phyloP scores from a whole-genome alignment of 345 rosid genomes.

The Citrus hindsii region DNA sequence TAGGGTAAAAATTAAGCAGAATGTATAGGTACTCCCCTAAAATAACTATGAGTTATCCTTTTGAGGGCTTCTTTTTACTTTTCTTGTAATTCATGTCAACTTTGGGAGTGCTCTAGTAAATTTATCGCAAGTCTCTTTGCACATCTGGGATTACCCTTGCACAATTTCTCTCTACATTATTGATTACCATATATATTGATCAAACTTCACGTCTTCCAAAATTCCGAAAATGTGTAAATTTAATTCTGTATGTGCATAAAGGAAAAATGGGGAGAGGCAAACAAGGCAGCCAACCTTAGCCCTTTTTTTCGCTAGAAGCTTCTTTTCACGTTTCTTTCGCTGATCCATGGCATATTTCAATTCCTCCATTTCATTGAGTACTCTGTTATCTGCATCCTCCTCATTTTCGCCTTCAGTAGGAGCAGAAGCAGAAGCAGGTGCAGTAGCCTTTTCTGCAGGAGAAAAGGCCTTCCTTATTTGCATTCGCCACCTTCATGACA shows the following conservation, averaged over 20 bases:
- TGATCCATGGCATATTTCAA: constrained; percentile 64
- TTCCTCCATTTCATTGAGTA: constrained; percentile 95
- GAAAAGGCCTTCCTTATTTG: constrained; percentile 68
- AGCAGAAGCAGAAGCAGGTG: constrained; percentile 26
- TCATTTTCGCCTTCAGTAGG: constrained; percentile 35
- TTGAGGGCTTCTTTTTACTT: not conserved
- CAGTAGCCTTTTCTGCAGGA: constrained; percentile 54
- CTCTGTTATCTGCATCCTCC: constrained; percentile 75
- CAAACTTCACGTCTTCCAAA: not conserved
- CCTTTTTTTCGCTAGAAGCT: constrained; percentile 65
- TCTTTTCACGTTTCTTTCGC: constrained; percentile 78
- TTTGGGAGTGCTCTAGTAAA: not conserved
- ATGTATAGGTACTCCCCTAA: not conserved
- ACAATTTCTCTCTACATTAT: not conserved
- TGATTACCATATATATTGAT: not conserved
- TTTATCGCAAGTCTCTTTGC: not conserved
- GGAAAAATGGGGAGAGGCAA: not conserved
- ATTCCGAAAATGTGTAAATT: not conserved
- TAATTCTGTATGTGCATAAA: not conserved
- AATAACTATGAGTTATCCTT: not conserved
- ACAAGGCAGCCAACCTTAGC: constrained; percentile 57
- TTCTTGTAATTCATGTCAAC: not conserved
- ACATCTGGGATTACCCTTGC: not conserved
- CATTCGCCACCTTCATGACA: constrained; percentile 77
- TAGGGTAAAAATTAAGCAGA: not conserved